These are phyloP conservation scores for Paramarasmius palmivorus DNA, from an alignment of 1,284 basidiomycete genomes.

Conservation along the genomic window DNA sequence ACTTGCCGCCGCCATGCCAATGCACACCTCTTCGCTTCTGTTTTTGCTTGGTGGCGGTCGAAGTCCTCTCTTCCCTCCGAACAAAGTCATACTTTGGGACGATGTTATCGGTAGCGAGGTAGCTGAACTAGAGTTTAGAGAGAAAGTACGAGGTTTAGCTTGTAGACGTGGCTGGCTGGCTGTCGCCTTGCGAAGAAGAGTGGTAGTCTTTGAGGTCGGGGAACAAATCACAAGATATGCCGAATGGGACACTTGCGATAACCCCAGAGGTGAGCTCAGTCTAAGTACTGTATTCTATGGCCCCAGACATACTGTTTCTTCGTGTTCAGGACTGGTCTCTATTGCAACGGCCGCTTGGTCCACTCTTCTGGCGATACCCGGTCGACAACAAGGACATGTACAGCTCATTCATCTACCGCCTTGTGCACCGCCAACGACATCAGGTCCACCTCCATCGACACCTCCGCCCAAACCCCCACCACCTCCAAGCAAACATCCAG, in stretches of 20 bases:
- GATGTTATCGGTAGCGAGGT: slow-evolving; percentile 75
- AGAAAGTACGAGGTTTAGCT: slow-evolving; percentile 80
- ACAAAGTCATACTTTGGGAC: slow-evolving; percentile 93
- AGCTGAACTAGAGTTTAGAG: slow-evolving; percentile 90
- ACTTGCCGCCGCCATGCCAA: slow-evolving; percentile 73
- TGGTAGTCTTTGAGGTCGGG: slow-evolving; percentile 78
- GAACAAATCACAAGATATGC: slow-evolving; percentile 60
- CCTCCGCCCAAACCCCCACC: slow-evolving; percentile 53
- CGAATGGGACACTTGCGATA: slow-evolving; percentile 91
- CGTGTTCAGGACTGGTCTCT: slow-evolving; percentile 72
- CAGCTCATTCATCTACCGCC: slow-evolving; percentile 87
- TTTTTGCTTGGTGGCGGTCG: slow-evolving; percentile 90
- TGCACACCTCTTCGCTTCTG: slow-evolving; percentile 83
- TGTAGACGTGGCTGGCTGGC: slow-evolving; percentile 83
- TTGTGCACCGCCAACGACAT: slow-evolving; percentile 57
- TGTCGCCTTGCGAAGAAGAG: slow-evolving; percentile 78
- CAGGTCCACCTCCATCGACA: slow-evolving; percentile 46
- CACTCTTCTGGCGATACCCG: slow-evolving; percentile 85
- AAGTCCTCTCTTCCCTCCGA: slow-evolving; percentile 90
- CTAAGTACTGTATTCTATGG: not conserved
- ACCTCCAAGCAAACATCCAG: slow-evolving; percentile 59
- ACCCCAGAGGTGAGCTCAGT: slow-evolving; percentile 70
- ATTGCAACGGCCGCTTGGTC: slow-evolving; percentile 78
- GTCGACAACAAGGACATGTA: slow-evolving; percentile 88
- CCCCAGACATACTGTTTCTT: not conserved